Evolutionary conservation across 805 yeast genomes (phyloP), one percentile per base, ranked within the genome.

Genomic region (Candida lessepsii): DNA sequence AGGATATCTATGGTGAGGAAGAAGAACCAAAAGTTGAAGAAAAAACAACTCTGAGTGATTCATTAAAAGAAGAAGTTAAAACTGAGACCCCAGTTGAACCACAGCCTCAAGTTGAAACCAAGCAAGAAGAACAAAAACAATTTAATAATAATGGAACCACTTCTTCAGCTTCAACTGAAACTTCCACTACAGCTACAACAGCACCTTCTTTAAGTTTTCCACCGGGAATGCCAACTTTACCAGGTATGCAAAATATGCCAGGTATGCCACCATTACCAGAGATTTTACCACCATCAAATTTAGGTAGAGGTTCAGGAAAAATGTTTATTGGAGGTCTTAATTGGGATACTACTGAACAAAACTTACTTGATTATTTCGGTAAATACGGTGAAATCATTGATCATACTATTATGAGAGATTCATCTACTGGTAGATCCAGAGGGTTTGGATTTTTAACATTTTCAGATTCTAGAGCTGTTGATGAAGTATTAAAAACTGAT

Each of bases 311-410:
- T 53, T 81, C 81, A 48, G 95, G 95, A 40, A 89, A 89, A 59
- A 86, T 89, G 95, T 89, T 89, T 56, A 79, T 88, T 61, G 99
- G 99, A 48, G 99, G 99, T 37, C 78, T 91, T 53, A 93, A 91
- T 57, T 91, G 98, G 98, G 97, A 91, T 58, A 91, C 99, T 11
- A 82, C 90, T 10, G 98, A 91, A 57, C 95, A 89, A 47, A 79
- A 84, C 24, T 68, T 91, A 64, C 80, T 75, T 50, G 82, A 80
- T 40, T 91, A 91, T 60, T 91, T 91, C 60, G 70, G 83, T 35
- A 83, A 90, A 61, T 91, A 78, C 59, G 99, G 99, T 52, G 91
- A 84, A 48, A 90, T 91, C 40, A 60, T 79, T 29, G 97, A 90
- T 50, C 78, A 86, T 54, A 86, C 91, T 28, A 91, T 91, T 46